Evolutionary conservation across 2,329 filamentous ascomycete species (phyloP).

Genomic region (Penicillium sp.): DNA sequence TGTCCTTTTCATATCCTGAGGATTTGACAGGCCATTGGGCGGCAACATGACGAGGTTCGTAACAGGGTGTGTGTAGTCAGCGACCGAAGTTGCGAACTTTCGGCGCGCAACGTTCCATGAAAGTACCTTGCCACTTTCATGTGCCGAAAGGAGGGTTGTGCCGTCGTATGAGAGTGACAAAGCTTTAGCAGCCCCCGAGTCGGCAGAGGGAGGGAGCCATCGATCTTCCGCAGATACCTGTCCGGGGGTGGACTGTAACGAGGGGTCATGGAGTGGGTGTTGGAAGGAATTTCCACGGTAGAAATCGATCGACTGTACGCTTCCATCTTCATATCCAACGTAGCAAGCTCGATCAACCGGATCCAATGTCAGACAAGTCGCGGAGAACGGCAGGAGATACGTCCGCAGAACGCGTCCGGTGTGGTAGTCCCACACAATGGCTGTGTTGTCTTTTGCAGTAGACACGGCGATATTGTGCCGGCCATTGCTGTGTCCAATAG

Average conservation of each 20-base stretch:
- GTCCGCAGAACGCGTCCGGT: conserved; percentile 75
- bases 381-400: conserved; percentile 71
- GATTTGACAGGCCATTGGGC: conserved; percentile 51
- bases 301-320: conserved; percentile 76
- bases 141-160: conserved; percentile 74
- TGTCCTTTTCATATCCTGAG: conserved; percentile 47
- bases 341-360: conserved; percentile 81
- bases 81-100: conserved; percentile 64
- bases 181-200: conserved; percentile 65
- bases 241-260: conserved; percentile 41
- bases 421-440: conserved; percentile 89
- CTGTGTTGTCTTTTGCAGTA: conserved; percentile 79
- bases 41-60: conserved; percentile 76
- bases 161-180: conserved; percentile 78
- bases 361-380: conserved; percentile 72
- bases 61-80: conserved; percentile 74
- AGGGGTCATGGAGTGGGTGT: conserved; percentile 36
- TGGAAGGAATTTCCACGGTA: conserved; percentile 52
- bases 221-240: conserved; percentile 42
- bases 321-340: conserved; percentile 74
- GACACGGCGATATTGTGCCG: conserved; percentile 81
- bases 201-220: conserved; percentile 56
- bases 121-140: conserved; percentile 72
- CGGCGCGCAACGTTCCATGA: conserved; percentile 75
- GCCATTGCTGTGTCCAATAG: conserved; percentile 63